Evolutionary conservation across 768 basidiomycete species (phyloP), one percentile per base, ranked within the genome.

Genomic region (Suillus cothurnatus): DNA sequence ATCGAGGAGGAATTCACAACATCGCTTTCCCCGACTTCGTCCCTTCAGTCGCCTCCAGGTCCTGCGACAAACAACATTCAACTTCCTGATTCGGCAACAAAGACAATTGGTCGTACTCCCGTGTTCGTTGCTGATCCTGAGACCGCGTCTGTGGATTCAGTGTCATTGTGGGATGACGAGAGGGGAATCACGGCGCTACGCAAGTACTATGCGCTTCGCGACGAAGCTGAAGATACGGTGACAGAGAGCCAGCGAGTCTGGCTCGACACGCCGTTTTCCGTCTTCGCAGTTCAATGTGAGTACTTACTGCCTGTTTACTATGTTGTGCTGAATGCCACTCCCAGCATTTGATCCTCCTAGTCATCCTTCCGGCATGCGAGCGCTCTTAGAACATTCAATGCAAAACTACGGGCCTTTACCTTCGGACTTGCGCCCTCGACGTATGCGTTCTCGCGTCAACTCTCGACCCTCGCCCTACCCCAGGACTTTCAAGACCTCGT

Each of bases 391-490:
- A 61, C 86, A 92, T 60, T 93, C 91, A 1, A 78, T 91, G 43
- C 82, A 90, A 74, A 90, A 80, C 61, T 93, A 85, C 61, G 85
- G 87, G 0, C 89, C 90, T 6, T 84, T 93, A n/a, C 88, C 92
- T 0, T 87, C 86, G 0, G 90, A 92, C 58, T 81, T 92, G 23
- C 85, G 87, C 7, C 82, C 83, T 28, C 86, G 81, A 60, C 87
- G 89, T 19, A 73, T 83, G 55, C 84, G 90, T 43, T 90, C 89
- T 1, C 84, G 92, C 21, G 91, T 88, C 0, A 82, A 85, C 34
- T 93, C 92, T 32, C 82, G 92, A 21, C 80, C 90, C 0, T 90
- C 90, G 6, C 92, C 92, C 0, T 93, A 94, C 66, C 90, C 91
- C 43, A 82, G 88, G 17, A 71, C 79, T 15, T 74, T 78, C 45